Conservation (phyloP, 208 protist genomes). For the Crithidia thermophila region DNA sequence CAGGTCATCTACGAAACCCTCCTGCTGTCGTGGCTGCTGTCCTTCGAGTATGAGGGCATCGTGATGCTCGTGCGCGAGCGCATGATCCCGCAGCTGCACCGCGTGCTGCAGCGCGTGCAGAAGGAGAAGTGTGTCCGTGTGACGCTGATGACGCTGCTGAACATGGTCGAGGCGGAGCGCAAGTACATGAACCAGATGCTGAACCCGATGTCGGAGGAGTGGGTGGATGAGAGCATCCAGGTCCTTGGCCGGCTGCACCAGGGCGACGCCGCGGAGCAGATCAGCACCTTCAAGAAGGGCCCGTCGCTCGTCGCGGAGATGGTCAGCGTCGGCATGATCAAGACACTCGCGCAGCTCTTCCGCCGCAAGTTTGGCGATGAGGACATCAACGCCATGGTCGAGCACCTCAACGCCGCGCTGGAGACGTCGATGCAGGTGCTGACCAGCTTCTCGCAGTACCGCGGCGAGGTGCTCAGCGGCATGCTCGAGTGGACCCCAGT, state of each 20-base stretch:
- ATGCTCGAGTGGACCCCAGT: slow-evolving; percentile 92
- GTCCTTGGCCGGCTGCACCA: slow-evolving; percentile 48
- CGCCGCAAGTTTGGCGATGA: slow-evolving; percentile 92
- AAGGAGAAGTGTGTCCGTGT: slow-evolving; percentile 94
- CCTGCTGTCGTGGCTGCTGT: slow-evolving; percentile 79
- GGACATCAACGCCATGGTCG: slow-evolving; percentile 83
- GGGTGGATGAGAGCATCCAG: slow-evolving; percentile 45
- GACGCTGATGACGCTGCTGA: slow-evolving; percentile 85
- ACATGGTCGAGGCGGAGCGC: slow-evolving; percentile 83
- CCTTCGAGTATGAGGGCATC: slow-evolving; percentile 85
- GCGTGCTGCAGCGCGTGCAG: slow-evolving; percentile 84
- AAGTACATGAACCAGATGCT: slow-evolving; percentile 57
- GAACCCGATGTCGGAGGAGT: slow-evolving; percentile 51
- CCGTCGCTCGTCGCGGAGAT: slow-evolving; percentile 88
- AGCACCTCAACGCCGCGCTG: slow-evolving; percentile 61
- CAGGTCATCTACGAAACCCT: slow-evolving; percentile 89
- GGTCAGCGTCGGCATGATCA: slow-evolving; percentile 91
- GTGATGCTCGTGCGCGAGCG: slow-evolving; percentile 63
- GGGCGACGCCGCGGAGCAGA: slow-evolving; percentile 19
- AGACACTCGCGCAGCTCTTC: slow-evolving; percentile 79
- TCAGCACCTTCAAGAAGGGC: slow-evolving; percentile 44
- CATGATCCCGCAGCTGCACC: slow-evolving; percentile 90
- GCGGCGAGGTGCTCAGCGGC: slow-evolving; percentile 88
- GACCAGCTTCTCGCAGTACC: slow-evolving; percentile 92
- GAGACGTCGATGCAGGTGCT: slow-evolving; percentile 91